Evolutionary conservation across 805 yeast species (phyloP), one percentile per base, ranked within the genome.

Genomic region (Saturnispora serradocipensis): DNA sequence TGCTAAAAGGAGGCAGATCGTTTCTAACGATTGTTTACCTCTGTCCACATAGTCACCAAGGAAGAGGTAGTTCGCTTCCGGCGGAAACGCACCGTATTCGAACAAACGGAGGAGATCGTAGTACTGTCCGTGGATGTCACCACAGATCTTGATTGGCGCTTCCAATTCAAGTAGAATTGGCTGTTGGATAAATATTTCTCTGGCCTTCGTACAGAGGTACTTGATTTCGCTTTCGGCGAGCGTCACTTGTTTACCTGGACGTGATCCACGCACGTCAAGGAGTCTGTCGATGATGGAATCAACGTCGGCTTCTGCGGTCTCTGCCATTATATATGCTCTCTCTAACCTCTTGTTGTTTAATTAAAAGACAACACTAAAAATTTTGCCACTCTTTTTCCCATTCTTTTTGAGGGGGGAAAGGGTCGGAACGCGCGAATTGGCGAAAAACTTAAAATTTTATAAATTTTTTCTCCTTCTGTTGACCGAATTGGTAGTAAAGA

Each of bases 51-150:
- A 91, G 76, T 91, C 99, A 59, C 99, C 99, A 54, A 91, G 72
- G 67, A 91, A 91, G 62, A 91, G 75, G 73, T 91, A 91, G 74
- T 91, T 91, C 18, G 98, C 95, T 69, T 93, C 98, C 11, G 99
- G 99, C 1, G 99, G 99, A 77, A 93, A 91, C 2, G 98, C 99
- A 62, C 99, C 98, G 66, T 91, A 91, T 74, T 93, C 98, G 64
- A 91, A 91, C 62, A 91, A 79, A 71, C 99, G 85, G 67, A 91
- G 78, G 62, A 91, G 80, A 71, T 91, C 99, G 67, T 91, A 91
- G 72, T 93, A 91, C 72, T 91, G 99, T 53, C 99, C 99, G 70
- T 91, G 99, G 64, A 91, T 93, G 70, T 91, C 99, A 70, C 99
- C 99, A 73, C 97, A 89, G 54, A 86, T 86, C 70, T 89, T 90